Evolutionary conservation across 2,329 filamentous ascomycete genomes (phyloP).

Genomic region (Teratosphaeria destructans): DNA sequence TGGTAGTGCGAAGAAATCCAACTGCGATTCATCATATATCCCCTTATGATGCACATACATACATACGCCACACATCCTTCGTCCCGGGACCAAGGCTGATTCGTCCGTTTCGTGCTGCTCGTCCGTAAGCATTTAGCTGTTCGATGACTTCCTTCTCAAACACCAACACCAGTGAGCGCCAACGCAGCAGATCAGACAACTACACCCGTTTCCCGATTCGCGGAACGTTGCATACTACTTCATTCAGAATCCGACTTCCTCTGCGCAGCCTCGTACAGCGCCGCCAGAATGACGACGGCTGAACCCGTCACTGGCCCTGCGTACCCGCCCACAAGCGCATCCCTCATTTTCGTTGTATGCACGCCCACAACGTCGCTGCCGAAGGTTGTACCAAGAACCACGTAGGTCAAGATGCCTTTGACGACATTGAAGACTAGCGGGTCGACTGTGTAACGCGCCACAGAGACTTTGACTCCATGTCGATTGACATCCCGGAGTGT

Average conservation of each 20-base stretch:
- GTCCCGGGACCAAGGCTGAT: neutral
- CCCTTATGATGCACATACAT: too few relatives aligned
- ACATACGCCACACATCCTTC: too few relatives aligned
- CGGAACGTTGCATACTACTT: neutral
- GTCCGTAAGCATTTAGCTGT: neutral
- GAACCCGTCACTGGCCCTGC: constrained; percentile 58
- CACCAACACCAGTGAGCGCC: neutral
- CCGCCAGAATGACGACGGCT: constrained; percentile 56
- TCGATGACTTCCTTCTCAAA: neutral
- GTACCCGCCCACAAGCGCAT: constrained; percentile 61
- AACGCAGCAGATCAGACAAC: neutral
- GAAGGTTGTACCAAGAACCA: constrained; percentile 49
- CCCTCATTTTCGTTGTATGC: constrained; percentile 49
- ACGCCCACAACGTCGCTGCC: constrained; percentile 53
- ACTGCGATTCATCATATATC: too few relatives aligned
- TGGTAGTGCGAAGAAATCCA: too few relatives aligned
- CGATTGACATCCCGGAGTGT: constrained; percentile 47
- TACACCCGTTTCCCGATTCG: neutral
- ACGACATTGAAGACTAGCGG: constrained; percentile 82
- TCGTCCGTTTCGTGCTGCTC: neutral
- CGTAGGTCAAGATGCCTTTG: constrained; percentile 72
- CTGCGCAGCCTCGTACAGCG: constrained; percentile 68
- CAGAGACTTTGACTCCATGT: constrained; percentile 24
- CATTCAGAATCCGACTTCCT: constrained; percentile 27
- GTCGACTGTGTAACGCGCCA: constrained; percentile 56